These are phyloP conservation scores for Leucosporidium yakuticum DNA, from an alignment of 768 basidiomycete species.

Conservation along the genomic window DNA sequence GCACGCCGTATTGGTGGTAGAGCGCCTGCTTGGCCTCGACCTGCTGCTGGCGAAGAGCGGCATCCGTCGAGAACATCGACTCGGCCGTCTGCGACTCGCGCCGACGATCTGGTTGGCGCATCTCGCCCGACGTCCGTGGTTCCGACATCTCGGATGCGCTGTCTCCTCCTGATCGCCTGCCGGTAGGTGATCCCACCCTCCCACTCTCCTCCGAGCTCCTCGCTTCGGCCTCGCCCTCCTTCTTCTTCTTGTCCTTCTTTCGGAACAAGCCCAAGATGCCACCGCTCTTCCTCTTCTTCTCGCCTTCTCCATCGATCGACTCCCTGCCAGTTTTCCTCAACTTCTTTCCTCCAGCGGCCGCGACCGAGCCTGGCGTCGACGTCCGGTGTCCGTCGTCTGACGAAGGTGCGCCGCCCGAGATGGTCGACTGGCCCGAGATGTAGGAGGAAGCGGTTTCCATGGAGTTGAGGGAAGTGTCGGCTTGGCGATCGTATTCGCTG, in stretches of 20 bases:
- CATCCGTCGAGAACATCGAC: slow-evolving; percentile 35
- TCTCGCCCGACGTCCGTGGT: slow-evolving; percentile 3
- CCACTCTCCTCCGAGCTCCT: slow-evolving; percentile 33
- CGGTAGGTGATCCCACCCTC: slow-evolving; percentile 27
- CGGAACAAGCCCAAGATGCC: slow-evolving; percentile 76
- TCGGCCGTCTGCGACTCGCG: slow-evolving; percentile 32
- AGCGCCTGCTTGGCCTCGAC: slow-evolving; percentile 39
- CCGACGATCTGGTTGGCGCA: slow-evolving; percentile 1
- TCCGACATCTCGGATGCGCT: slow-evolving; percentile 7
- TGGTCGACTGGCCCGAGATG: neutral
- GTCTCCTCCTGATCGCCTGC: slow-evolving; percentile 30
- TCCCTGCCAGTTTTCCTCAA: neutral
- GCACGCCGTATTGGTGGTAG: slow-evolving; percentile 38
- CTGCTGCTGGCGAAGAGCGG: slow-evolving; percentile 38
- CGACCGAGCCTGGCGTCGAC: neutral
- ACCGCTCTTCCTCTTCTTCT: slow-evolving; percentile 43
- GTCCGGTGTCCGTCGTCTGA: slow-evolving; percentile 1
- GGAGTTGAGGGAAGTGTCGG: slow-evolving; percentile 16
- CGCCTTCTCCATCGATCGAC: neutral
- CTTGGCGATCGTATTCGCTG: slow-evolving; percentile 1
- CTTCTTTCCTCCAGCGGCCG: neutral
- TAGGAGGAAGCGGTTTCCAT: slow-evolving; percentile 17
- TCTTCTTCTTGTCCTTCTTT: slow-evolving; percentile 64
- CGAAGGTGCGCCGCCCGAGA: slow-evolving; percentile 2
- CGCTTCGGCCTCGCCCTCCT: slow-evolving; percentile 47